Base-by-base conservation (phyloP, 2,329 filamentous ascomycete species). In the Trichoderma breve region DNA sequence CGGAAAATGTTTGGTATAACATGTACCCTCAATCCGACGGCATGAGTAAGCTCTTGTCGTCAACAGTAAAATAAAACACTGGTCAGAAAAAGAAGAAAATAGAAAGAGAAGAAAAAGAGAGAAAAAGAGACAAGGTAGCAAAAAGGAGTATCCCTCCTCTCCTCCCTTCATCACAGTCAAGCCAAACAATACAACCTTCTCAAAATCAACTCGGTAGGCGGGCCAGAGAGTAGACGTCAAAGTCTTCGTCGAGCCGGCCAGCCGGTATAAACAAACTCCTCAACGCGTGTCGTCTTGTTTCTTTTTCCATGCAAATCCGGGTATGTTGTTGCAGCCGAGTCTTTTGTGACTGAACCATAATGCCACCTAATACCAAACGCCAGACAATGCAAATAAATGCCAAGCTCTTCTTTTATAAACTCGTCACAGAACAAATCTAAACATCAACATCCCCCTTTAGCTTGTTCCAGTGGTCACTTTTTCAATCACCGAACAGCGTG, bases 271-370 rank as follows among this genome's bases (percentile, higher is more conserved):
- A 72, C 69, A 70, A 75, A 76, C 72, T 74, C 75, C 73, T 72
- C 73, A 73, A 73, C 72, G 68, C 74, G 65, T 73, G 57, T 67
- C 74, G 65, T 74, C 60, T 69, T 64, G 21, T 21, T 51, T 51
- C 34, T 61, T 74, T 73, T 70, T 73, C 73, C 75, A 76, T 75
- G 75, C 76, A 77, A 67, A 75, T 76, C 74, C 73, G 76, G 77
- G 76, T 77, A 77, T 78, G 76, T 77, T 77, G 76, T 77, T 74
- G 71, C 71, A 71, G 71, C 73, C 71, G 72, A 76, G 73, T 73
- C 66, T 71, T 72, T 58, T 64, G 67, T 72, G 75, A 72, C 75
- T 32, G 66, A 73, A 74, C 73, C 73, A 68, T 71, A 72, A 74
- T 76, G 73, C 72, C 74, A 66, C 73, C 43, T 72, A 73, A 67